Conservation (phyloP, 2,329 filamentous ascomycete genomes). For the Emergomyces pasteurianus region DNA sequence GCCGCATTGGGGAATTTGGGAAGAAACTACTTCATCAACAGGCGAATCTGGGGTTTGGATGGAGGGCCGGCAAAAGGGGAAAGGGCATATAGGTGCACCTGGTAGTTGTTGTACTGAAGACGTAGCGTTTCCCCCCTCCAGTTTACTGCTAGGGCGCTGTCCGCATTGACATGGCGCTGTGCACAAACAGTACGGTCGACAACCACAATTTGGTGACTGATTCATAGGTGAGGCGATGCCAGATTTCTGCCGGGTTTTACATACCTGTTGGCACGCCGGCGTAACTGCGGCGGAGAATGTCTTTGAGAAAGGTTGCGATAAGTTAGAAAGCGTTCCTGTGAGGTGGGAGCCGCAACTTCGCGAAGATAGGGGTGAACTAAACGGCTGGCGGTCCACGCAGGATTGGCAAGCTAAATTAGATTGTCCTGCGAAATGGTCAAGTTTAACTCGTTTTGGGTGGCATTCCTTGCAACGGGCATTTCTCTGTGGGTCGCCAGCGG, state of each 20-base stretch:
- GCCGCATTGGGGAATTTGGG: neutral
- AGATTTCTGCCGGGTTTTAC: neutral
- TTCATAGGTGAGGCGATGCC: neutral
- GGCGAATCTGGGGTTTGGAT: neutral
- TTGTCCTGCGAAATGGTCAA: neutral
- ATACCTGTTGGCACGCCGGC: neutral
- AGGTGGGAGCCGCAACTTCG: neutral
- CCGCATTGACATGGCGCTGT: neutral
- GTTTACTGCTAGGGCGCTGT: too few species aligned
- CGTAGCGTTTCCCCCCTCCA: neutral
- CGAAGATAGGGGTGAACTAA: neutral
- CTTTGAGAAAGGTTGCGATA: neutral
- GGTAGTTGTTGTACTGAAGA: neutral
- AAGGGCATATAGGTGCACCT: neutral
- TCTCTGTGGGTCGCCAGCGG: neutral
- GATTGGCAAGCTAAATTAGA: neutral
- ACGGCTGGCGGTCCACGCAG: neutral
- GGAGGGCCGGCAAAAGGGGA: neutral
- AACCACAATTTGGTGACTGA: neutral
- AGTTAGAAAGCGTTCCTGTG: neutral
- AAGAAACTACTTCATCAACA: neutral
- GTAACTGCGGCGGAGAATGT: neutral
- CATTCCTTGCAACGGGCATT: neutral
- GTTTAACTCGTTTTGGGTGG: neutral
- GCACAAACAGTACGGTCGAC: neutral